Evolutionary conservation across 352 stramenopile genomes (phyloP).

Genomic region (Phytophthora capsici): DNA sequence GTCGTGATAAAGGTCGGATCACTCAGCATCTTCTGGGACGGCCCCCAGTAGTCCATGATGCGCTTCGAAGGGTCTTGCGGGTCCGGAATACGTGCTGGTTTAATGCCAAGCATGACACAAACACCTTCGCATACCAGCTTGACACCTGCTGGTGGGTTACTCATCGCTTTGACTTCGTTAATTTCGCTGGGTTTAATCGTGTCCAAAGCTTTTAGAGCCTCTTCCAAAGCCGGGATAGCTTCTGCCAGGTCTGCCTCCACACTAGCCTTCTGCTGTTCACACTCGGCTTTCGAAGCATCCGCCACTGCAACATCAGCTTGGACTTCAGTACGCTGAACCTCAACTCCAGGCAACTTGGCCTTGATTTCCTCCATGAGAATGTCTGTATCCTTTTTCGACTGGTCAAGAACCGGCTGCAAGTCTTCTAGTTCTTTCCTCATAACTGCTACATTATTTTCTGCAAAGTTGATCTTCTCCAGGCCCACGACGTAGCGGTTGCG

Average conservation of each 20-base stretch:
- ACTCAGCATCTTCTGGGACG: conserved; percentile 93
- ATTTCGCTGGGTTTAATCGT: conserved; percentile 94
- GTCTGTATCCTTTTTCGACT: conserved; percentile 93
- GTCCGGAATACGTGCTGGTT: conserved; percentile 92
- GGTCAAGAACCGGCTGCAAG: conserved; percentile 92
- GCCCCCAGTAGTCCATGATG: conserved; percentile 96
- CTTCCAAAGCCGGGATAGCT: conserved; percentile 92
- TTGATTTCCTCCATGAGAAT: conserved; percentile 95
- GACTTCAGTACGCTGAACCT: conserved; percentile 80
- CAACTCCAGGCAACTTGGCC: conserved; percentile 90
- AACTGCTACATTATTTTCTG: conserved; percentile 92
- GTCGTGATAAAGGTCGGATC: conserved; percentile 93
- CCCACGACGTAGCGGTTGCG: conserved; percentile 91
- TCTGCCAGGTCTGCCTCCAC: conserved; percentile 92
- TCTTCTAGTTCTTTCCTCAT: conserved; percentile 96
- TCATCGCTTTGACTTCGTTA: conserved; percentile 94
- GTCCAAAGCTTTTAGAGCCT: conserved; percentile 93
- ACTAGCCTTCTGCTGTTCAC: conserved; percentile 89
- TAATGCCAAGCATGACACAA: conserved; percentile 95
- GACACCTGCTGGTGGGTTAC: conserved; percentile 92
- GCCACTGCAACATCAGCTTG: conserved; percentile 83
- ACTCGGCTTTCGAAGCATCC: conserved; percentile 87
- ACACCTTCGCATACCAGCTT: conserved; percentile 95
- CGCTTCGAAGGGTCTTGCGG: conserved; percentile 90
- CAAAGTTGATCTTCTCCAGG: conserved; percentile 94